Conservation (phyloP, 768 basidiomycete species). For the Leccinellum rugosiceps region DNA sequence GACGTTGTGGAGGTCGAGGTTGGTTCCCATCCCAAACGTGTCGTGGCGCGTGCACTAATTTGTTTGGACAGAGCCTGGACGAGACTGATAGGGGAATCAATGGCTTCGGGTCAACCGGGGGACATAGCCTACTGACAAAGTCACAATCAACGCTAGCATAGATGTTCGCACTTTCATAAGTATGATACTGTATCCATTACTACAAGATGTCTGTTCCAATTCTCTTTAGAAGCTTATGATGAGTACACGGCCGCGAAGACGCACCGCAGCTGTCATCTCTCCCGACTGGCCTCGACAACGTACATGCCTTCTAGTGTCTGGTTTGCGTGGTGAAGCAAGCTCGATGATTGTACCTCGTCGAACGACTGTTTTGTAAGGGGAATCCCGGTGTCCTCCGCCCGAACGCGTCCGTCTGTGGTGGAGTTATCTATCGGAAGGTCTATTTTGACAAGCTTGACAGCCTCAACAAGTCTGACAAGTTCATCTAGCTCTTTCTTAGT, state of each 20-base stretch:
- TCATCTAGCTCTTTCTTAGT: slow-evolving; percentile 64
- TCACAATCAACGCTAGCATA: slow-evolving; percentile 4
- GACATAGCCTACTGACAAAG: slow-evolving; percentile 51
- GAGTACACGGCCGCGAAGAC: background rate
- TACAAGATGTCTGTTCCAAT: background rate
- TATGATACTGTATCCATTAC: slow-evolving; percentile 1
- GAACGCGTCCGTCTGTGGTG: slow-evolving; percentile 42
- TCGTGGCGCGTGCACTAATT: slow-evolving; percentile 1
- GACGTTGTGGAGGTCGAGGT: slow-evolving; percentile 85
- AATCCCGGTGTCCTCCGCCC: slow-evolving; percentile 39
- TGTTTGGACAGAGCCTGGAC: slow-evolving; percentile 63
- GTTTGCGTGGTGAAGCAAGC: slow-evolving; percentile 50
- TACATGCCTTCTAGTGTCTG: slow-evolving; percentile 52
- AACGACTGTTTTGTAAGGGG: slow-evolving; percentile 21
- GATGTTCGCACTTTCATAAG: background rate
- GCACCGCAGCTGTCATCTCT: slow-evolving; percentile 16
- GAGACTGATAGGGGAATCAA: slow-evolving; percentile 79
- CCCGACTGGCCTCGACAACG: slow-evolving; percentile 50
- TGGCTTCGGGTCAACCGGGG: slow-evolving; percentile 96
- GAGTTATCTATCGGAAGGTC: slow-evolving; percentile 24
- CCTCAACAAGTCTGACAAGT: slow-evolving; percentile 75
- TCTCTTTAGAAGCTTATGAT: background rate
- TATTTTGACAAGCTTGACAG: slow-evolving; percentile 61
- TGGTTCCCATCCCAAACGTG: slow-evolving; percentile 8
- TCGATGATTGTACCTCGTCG: slow-evolving; percentile 35